These are phyloP conservation scores for Fusarium odoratissimum DNA, from an alignment of 2,329 filamentous ascomycete genomes.

Conservation along the genomic window DNA sequence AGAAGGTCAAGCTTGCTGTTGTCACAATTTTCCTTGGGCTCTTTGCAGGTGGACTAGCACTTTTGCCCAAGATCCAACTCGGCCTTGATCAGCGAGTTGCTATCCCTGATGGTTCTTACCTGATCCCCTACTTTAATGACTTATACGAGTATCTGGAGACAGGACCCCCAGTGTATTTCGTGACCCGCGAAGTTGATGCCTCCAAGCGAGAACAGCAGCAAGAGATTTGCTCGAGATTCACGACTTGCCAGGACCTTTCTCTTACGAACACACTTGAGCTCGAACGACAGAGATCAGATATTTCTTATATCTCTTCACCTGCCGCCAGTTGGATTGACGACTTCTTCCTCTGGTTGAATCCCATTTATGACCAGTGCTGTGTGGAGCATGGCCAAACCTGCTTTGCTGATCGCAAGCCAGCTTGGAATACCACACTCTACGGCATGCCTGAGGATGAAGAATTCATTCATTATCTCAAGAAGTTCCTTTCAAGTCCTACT, in stretches of 20 bases:
- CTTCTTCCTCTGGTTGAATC: constrained; percentile 97
- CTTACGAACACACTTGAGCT: constrained; percentile 92
- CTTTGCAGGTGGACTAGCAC: constrained; percentile 84
- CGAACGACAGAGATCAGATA: constrained; percentile 87
- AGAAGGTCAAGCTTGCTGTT: constrained; percentile 81
- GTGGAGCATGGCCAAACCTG: constrained; percentile 78
- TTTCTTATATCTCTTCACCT: constrained; percentile 88
- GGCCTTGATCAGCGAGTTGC: constrained; percentile 95
- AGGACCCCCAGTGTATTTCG: constrained; percentile 96
- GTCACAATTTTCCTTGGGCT: constrained; percentile 86
- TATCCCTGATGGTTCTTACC: constrained; percentile 91
- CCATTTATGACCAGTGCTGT: constrained; percentile 77
- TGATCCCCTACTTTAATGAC: constrained; percentile 97
- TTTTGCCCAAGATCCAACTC: constrained; percentile 86
- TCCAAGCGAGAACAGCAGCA: constrained; percentile 82
- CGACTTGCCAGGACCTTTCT: constrained; percentile 85
- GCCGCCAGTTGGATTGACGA: constrained; percentile 98
- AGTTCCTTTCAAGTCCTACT: constrained; percentile 85
- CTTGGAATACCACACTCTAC: constrained; percentile 88
- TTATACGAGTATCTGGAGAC: constrained; percentile 91
- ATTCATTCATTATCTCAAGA: constrained; percentile 85
- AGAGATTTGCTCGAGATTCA: constrained; percentile 90
- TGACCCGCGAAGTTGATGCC: constrained; percentile 83
- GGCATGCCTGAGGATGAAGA: constrained; percentile 96
- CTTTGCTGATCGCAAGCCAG: constrained; percentile 79